Base-by-base conservation (phyloP, 2,329 filamentous ascomycete genomes). In the Ramularia endophylla region DNA sequence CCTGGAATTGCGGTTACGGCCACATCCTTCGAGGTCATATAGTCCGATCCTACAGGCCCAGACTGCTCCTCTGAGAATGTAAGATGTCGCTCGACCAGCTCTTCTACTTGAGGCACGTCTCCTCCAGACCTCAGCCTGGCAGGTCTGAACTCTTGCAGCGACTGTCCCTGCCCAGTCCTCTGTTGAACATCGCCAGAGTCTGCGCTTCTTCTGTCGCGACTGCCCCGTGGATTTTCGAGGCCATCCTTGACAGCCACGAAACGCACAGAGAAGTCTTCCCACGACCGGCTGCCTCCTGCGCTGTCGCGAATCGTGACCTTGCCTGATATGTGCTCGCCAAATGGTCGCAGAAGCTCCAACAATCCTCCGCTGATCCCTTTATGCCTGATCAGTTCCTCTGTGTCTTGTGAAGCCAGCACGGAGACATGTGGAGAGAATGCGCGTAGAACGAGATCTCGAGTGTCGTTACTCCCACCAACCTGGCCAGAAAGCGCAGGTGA, bases 281-380 rank as follows among this genome's bases (percentile, higher is more conserved):
- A 90, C 28, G 79, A 77, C 58, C 80, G 80, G 60, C 87, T 89
- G 31, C 83, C 78, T 7, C 92, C 90, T 53, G 86, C 81, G 59
- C 89, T 95, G 65, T 98, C 92, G 55, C 92, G 74, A 41, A 97
- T 83, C 3, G 85, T 85, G 38, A 98, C 83, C 58, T 92, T 94
- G 20, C 92, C 92, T 36, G 83, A 78, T 1, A 97, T 76, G 12
- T 75, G 78, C 65, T 98, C 92, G 20, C 92, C 92, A 67, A 94
- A 98, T 0, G 92, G 90, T 37, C 90, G 75, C 41, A 98, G 68
- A 17, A 98, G 69, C 63, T 94, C 85, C 71, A 88, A 82, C 36
- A 98, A 72, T 0, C 90, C 89, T 32, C 80, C 75, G 28, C 78
- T 71, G 52, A 97, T 86, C 0, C 94, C 94, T 66, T 98, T 98